Conservation (phyloP, 768 basidiomycete genomes). For the Albatrellus ellisii region DNA sequence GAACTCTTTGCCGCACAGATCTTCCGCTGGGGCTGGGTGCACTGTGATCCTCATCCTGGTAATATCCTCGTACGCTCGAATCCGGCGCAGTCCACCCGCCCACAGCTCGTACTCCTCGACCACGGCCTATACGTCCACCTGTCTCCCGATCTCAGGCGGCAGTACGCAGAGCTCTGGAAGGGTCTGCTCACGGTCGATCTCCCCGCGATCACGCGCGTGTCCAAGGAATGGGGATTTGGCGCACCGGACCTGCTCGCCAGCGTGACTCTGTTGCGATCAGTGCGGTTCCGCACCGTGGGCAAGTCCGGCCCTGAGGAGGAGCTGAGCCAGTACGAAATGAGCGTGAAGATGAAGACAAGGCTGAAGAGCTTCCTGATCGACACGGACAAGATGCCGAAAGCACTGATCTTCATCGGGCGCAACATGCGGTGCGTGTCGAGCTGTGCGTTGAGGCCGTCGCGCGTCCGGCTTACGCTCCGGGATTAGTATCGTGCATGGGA, state of each 20-base stretch:
- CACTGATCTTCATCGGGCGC: slow-evolving; percentile 58
- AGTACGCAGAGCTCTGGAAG: slow-evolving; percentile 75
- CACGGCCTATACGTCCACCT: slow-evolving; percentile 83
- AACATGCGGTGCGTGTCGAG: slow-evolving; percentile 48
- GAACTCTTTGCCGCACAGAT: slow-evolving; percentile 83
- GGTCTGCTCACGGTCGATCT: slow-evolving; percentile 46
- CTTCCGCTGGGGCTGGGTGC: slow-evolving; percentile 86
- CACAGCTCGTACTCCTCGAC: slow-evolving; percentile 77
- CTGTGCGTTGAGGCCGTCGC: not conserved
- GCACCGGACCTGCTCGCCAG: slow-evolving; percentile 63
- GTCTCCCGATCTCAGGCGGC: slow-evolving; percentile 47
- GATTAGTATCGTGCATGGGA: slow-evolving; percentile 30
- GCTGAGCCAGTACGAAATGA: slow-evolving; percentile 54
- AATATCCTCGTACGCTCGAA: slow-evolving; percentile 65
- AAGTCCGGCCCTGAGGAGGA: slow-evolving; percentile 16
- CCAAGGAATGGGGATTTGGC: slow-evolving; percentile 55
- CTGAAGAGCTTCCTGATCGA: slow-evolving; percentile 55
- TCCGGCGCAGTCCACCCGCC: slow-evolving; percentile 27
- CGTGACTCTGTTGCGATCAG: slow-evolving; percentile 55
- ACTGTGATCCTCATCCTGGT: slow-evolving; percentile 66
- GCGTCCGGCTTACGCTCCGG: not conserved
- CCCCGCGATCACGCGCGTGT: slow-evolving; percentile 34
- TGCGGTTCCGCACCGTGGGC: slow-evolving; percentile 24
- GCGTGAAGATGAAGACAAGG: slow-evolving; percentile 53
- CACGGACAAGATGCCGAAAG: slow-evolving; percentile 71